Conservation (phyloP, 1,139 yeast species). For the Blastobotrys persicus region DNA sequence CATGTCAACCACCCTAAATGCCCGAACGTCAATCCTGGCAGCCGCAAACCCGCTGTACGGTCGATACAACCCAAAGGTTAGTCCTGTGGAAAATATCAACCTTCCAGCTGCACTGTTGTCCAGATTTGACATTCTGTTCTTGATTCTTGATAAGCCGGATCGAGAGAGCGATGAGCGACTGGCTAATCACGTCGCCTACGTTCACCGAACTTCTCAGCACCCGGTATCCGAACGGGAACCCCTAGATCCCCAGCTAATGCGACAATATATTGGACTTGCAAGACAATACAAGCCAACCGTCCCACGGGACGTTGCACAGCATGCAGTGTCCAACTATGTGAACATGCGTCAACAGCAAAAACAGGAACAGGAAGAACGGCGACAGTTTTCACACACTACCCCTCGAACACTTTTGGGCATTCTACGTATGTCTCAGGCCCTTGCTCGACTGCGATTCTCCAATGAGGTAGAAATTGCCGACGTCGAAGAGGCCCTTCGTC, state of each 20-base stretch:
- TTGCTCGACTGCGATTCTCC: constrained; percentile 84
- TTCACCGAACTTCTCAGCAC: constrained; percentile 88
- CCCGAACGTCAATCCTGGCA: constrained; percentile 91
- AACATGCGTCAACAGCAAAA: constrained; percentile 90
- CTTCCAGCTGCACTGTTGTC: constrained; percentile 95
- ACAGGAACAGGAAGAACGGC: constrained; percentile 69
- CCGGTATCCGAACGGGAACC: constrained; percentile 78
- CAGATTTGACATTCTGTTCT: constrained; percentile 86
- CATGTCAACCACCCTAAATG: constrained; percentile 92
- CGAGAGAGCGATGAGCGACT: constrained; percentile 78
- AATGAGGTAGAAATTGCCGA: constrained; percentile 69
- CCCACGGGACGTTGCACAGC: constrained; percentile 82
- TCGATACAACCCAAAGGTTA: constrained; percentile 82
- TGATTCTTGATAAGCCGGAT: constrained; percentile 81
- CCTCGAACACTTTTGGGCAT: constrained; percentile 94
- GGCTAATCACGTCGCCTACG: constrained; percentile 92
- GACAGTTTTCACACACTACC: constrained; percentile 86
- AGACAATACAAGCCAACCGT: constrained; percentile 83
- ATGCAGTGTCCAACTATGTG: constrained; percentile 82
- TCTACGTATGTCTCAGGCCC: constrained; percentile 89
- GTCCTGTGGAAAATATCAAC: constrained; percentile 94
- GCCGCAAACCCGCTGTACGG: constrained; percentile 98
- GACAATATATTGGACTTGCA: constrained; percentile 87
- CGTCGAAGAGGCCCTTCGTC: constrained; percentile 92
- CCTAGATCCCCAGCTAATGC: constrained; percentile 71